Percentiles rank a stretch among this genome's conserved stretches.
phyloP scores from a whole-genome alignment of 2,329 filamentous ascomycete species.

The Setomelanomma holmii region DNA sequence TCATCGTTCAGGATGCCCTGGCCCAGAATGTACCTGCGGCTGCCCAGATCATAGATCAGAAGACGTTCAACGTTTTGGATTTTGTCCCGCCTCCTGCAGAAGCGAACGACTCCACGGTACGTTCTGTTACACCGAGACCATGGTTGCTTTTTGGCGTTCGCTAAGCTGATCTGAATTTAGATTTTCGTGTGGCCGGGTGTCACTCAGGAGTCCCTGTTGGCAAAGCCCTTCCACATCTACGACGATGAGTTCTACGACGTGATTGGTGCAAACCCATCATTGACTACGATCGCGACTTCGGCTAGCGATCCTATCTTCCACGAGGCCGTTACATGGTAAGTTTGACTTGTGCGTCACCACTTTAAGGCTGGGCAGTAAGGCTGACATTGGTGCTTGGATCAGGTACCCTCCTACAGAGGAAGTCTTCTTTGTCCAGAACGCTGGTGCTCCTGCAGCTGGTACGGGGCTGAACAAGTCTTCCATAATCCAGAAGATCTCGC shows the following conservation, averaged over 20 bases:
- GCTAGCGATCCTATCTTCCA: conserved; percentile 32
- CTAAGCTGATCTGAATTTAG: conserved; percentile 16
- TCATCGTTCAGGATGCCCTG: conserved; percentile 16
- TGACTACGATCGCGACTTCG: conserved; percentile 31
- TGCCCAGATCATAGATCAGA: conserved; percentile 31
- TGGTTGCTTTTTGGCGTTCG: neutral
- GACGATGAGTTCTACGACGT: conserved; percentile 35
- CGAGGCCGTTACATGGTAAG: conserved; percentile 29
- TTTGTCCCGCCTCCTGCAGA: conserved; percentile 25
- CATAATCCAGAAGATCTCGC: conserved; percentile 34
- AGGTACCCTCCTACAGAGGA: conserved; percentile 13
- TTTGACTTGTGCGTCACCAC: neutral
- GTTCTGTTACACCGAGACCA: conserved; percentile 1
- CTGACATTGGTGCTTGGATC: neutral
- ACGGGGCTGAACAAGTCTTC: conserved; percentile 35
- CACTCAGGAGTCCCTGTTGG: conserved; percentile 25
- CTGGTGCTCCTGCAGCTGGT: conserved; percentile 29
- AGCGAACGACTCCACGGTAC: conserved; percentile 27
- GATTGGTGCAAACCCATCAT: conserved; percentile 28
- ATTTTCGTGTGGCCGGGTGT: conserved; percentile 29
- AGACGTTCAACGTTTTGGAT: conserved; percentile 27
- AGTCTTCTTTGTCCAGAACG: conserved; percentile 36
- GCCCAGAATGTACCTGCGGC: conserved; percentile 25
- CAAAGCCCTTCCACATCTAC: conserved; percentile 35
- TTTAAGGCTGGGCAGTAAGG: neutral